phyloP scores from a whole-genome alignment of 2,329 filamentous ascomycete genomes.

The Beauveria caledonica region DNA sequence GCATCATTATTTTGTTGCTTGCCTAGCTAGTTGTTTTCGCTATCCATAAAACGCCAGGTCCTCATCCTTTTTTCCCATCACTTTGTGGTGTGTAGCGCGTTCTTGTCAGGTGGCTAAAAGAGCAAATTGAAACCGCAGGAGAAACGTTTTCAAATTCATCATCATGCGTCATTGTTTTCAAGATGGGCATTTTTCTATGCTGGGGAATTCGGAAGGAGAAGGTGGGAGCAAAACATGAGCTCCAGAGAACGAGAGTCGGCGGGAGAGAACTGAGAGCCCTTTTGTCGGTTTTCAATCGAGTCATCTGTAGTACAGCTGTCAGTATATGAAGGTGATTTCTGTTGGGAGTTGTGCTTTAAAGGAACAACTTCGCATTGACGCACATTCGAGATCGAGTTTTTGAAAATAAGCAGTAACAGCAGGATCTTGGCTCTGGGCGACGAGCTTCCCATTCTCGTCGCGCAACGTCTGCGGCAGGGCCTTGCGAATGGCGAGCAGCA shows the following conservation, averaged over 20 bases:
- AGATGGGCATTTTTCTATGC: neutral
- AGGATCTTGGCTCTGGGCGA: slow-evolving; percentile 38
- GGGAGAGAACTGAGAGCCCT: slow-evolving; percentile 42
- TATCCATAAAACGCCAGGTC: slow-evolving; percentile 3
- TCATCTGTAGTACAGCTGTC: slow-evolving; percentile 17
- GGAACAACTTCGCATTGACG: slow-evolving; percentile 21
- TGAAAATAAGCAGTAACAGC: slow-evolving; percentile 45
- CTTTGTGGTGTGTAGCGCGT: neutral
- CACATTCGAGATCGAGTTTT: slow-evolving; percentile 48
- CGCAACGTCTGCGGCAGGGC: slow-evolving; percentile 46
- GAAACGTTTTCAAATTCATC: neutral
- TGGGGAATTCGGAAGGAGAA: slow-evolving; percentile 32
- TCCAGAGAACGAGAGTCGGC: slow-evolving; percentile 43
- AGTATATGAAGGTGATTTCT: neutral
- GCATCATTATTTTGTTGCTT: neutral
- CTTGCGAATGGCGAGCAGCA: slow-evolving; percentile 53
- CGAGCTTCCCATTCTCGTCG: slow-evolving; percentile 39
- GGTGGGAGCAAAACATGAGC: slow-evolving; percentile 40
- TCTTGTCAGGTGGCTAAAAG: neutral
- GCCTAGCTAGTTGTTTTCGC: slow-evolving; percentile 1
- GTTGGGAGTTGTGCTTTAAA: too few species aligned
- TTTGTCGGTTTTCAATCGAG: slow-evolving; percentile 34
- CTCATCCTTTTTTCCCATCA: neutral
- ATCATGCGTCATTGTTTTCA: neutral
- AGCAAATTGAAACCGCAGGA: neutral